Conservation (phyloP, 176 grass and related monocot species). For the Bothriochloa decipiens region DNA sequence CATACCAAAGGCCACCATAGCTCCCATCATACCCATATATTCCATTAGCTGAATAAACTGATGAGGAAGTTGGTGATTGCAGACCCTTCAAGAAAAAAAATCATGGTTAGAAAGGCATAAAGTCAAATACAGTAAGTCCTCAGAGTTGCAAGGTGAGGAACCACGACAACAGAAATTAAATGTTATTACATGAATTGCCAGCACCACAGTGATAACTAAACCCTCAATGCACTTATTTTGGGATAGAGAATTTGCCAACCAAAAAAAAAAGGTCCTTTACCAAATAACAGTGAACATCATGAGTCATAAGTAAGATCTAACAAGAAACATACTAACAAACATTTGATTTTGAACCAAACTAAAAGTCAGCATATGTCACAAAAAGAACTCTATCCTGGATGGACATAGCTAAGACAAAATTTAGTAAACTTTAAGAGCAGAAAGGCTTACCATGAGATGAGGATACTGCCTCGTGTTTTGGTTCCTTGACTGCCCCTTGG, state of each 20-base stretch:
- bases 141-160: neutral
- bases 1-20: conserved; percentile 62
- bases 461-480: conserved; percentile 50
- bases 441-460: conserved; percentile 47
- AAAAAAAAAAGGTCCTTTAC: neutral
- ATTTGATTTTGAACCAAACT: neutral
- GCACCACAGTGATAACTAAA: neutral
- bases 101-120: conserved; percentile 11
- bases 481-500: conserved; percentile 42
- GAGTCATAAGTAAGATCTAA: neutral
- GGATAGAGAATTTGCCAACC: neutral
- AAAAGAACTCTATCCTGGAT: neutral
- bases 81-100: neutral
- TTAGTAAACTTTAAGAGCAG: neutral
- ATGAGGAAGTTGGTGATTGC: conserved; percentile 41
- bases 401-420: neutral
- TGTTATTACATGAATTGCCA: neutral
- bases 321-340: neutral
- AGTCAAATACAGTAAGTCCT: neutral
- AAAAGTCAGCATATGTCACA: neutral
- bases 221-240: neutral
- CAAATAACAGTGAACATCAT: neutral
- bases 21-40: conserved; percentile 59
- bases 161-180: neutral
- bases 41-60: conserved; percentile 55